Conservation (phyloP, 306 rosid genomes). For the Cicer judaicum region DNA sequence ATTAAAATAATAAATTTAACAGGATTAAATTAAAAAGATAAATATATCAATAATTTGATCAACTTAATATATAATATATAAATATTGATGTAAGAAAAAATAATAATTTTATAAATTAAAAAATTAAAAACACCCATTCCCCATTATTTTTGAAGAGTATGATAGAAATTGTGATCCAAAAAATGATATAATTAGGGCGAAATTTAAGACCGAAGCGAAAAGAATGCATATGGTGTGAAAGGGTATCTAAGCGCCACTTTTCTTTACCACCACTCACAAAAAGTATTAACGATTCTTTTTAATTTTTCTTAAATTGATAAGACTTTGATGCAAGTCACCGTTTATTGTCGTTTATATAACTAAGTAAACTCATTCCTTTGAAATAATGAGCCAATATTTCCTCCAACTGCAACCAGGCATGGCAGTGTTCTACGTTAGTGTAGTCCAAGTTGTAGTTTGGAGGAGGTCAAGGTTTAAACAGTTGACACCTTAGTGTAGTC, state of each 20-base stretch:
- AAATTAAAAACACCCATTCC: no score
- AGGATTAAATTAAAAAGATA: no score
- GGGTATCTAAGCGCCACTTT: conserved; percentile 38
- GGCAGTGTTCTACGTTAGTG: conserved; percentile 19
- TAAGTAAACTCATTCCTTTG: background rate
- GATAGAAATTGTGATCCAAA: background rate
- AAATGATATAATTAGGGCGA: background rate
- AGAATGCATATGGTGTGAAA: conserved; percentile 22
- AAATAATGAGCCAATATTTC: conserved; percentile 13
- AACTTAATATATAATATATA: no score
- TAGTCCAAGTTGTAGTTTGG: conserved; percentile 6
- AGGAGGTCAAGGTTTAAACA: background rate
- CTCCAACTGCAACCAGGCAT: background rate
- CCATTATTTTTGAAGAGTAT: no score
- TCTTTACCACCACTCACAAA: conserved; percentile 36
- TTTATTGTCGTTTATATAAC: conserved; percentile 10
- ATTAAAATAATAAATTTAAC: no score
- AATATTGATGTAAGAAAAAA: no score
- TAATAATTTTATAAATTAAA: no score
- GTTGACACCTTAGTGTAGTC: no score
- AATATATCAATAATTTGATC: no score
- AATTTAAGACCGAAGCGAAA: conserved; percentile 3
- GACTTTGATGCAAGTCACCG: conserved; percentile 24
- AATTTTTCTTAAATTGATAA: background rate
- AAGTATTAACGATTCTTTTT: background rate